phyloP scores from a whole-genome alignment of 495 filamentous ascomycete genomes.

The Daldinia concentrica region DNA sequence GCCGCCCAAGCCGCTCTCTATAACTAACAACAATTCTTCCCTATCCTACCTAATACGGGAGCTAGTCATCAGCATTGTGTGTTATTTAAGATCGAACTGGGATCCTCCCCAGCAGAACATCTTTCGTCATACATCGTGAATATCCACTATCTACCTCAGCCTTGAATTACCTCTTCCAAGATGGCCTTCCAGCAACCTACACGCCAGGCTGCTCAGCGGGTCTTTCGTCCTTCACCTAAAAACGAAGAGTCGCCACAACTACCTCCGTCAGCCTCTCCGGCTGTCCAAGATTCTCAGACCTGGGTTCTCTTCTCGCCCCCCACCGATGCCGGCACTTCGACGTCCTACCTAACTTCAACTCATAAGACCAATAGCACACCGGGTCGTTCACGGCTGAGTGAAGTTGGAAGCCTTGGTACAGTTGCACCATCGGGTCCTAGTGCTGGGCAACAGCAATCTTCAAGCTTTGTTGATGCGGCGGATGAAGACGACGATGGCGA shows the following conservation, averaged over 20 bases:
- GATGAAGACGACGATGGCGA: conserved; percentile 76
- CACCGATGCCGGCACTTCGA: conserved; percentile 67
- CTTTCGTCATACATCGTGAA: conserved; percentile 27
- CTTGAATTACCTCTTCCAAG: conserved; percentile 22
- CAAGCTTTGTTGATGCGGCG: conserved; percentile 55
- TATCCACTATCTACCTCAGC: conserved; percentile 16
- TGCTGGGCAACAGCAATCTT: conserved; percentile 50
- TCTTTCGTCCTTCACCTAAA: conserved; percentile 61
- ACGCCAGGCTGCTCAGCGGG: conserved; percentile 67
- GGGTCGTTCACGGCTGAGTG: conserved; percentile 78
- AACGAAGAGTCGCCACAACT: conserved; percentile 56
- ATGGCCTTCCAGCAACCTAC: conserved; percentile 91
- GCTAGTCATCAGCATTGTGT: conserved; percentile 16
- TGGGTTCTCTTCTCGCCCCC: conserved; percentile 95
- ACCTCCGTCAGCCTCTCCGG: conserved; percentile 50
- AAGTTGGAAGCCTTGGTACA: conserved; percentile 84
- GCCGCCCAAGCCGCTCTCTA: conserved; percentile 31
- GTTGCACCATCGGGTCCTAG: conserved; percentile 60
- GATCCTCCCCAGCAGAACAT: conserved; percentile 38
- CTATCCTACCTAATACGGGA: conserved; percentile 20
- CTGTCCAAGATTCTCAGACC: conserved; percentile 79
- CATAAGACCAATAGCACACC: conserved; percentile 75
- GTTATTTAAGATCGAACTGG: conserved; percentile 41
- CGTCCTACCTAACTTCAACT: conserved; percentile 76
- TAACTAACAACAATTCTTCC: conserved; percentile 29